Evolutionary conservation across 768 basidiomycete species (phyloP), one percentile per base, ranked within the genome.

Genomic region (Rhodocollybia butyracea): DNA sequence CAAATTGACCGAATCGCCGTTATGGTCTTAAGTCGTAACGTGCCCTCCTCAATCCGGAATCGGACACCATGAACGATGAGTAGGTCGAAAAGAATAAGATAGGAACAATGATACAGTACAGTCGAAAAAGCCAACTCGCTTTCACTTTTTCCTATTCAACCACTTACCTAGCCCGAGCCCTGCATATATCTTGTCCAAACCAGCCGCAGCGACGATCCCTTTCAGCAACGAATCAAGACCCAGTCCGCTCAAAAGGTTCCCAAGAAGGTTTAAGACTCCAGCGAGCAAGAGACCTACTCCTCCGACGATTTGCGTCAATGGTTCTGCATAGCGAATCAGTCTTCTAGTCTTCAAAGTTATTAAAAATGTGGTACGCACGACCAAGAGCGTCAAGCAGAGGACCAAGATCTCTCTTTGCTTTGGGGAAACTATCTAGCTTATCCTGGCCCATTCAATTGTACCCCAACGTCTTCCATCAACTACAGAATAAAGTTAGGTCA

Each of bases 361-460:
- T 46, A 19, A 46, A n/a, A n/a, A 40, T n/a, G n/a, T n/a, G 30
- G 40, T 24, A 62, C 71, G 41, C 59, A 71, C 71, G 70, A 15
- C 68, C 65, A 15, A 74, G 59, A 3, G 70, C 71, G 50, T 72
- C 72, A 11, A 74, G 63, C 22, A 73, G 60, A 27, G 71, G 72
- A 5, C 71, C 70, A 11, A 73, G 69, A 53, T 73, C 70, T 39
- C 56, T 60, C 64, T 75, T 73, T 1, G 72, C 73, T 54, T 73
- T 70, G 0, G 73, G 73, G 63, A 70, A 71, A 17, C 62, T 62
- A 24, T 71, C 65, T 32, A 73, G 62, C 59, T 73, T 73, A 50
- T 70, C 65, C 62, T 64, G 2, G 73, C 72, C 70, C 72, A 73
- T 34, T 73, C 68, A 36, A 73, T 69, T 0, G 71, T 73, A 13